Percentiles rank a stretch among this genome's conserved stretches.
Evolutionary conservation across 768 basidiomycete species (phyloP).

Genomic region (Boletus vermiculosoides): DNA sequence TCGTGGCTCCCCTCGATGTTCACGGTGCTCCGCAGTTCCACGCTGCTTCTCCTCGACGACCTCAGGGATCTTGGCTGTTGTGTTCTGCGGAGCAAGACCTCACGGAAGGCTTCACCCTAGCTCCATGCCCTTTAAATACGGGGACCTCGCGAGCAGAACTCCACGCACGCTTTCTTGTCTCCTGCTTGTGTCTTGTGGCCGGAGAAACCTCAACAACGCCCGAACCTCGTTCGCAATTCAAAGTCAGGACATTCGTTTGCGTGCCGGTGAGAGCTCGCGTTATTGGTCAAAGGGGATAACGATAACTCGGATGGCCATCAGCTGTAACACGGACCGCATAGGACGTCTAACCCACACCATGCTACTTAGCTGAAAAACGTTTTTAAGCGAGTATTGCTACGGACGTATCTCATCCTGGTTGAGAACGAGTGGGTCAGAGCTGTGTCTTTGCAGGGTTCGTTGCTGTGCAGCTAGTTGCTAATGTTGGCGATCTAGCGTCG

Average conservation of each 20-base stretch:
- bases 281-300: slow-evolving; percentile 9
- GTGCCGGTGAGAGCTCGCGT: slow-evolving; percentile 17
- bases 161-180: slow-evolving; percentile 24
- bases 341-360: slow-evolving; percentile 15
- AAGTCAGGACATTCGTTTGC: slow-evolving; percentile 23
- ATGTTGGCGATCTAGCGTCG: slow-evolving; percentile 11
- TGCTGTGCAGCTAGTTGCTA: slow-evolving; percentile 16
- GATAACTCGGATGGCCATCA: slow-evolving; percentile 17
- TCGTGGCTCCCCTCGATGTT: slow-evolving; percentile 8
- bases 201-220: slow-evolving; percentile 25
- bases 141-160: slow-evolving; percentile 12
- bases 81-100: slow-evolving; percentile 22
- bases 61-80: slow-evolving; percentile 19
- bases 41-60: slow-evolving; percentile 18
- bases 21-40: slow-evolving; percentile 24
- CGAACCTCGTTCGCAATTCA: slow-evolving; percentile 31
- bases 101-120: slow-evolving; percentile 14
- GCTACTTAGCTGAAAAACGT: slow-evolving; percentile 15
- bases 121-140: slow-evolving; percentile 30
- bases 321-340: slow-evolving; percentile 13
- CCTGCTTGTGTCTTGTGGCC: slow-evolving; percentile 23
- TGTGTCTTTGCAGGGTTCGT: slow-evolving; percentile 16
- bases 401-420: slow-evolving; percentile 5
- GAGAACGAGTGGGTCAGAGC: slow-evolving; percentile 16
- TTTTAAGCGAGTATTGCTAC: slow-evolving; percentile 18